Evolutionary conservation across 2,329 filamentous ascomycete species (phyloP).

Genomic region (Botrytis byssoidea): DNA sequence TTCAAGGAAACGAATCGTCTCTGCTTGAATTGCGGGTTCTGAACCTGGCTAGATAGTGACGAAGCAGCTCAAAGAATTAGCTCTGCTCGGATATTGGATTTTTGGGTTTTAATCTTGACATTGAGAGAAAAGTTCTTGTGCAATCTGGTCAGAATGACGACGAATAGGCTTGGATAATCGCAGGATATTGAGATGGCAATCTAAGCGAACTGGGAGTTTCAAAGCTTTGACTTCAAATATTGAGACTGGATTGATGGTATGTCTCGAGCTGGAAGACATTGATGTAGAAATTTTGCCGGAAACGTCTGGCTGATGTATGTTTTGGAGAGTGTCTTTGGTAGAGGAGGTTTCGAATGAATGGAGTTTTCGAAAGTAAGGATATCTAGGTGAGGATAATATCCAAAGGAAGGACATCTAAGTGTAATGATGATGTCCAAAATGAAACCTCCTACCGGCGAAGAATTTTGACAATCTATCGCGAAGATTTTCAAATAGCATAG

Average conservation of each 20-base stretch:
- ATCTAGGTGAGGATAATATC: background rate
- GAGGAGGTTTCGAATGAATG: background rate
- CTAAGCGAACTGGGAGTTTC: background rate
- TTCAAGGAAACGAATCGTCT: too few species aligned
- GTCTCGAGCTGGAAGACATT: background rate
- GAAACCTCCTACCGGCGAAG: background rate
- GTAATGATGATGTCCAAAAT: background rate
- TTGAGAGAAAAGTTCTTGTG: background rate
- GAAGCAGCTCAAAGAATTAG: too few species aligned
- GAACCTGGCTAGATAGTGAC: too few species aligned
- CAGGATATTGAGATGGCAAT: background rate
- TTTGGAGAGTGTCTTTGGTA: background rate
- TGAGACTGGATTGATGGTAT: background rate
- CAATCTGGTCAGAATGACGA: background rate
- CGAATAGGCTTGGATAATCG: background rate
- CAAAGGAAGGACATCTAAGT: background rate
- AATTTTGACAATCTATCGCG: background rate
- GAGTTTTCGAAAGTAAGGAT: background rate
- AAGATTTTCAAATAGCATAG: background rate
- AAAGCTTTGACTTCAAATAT: background rate
- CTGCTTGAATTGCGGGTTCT: too few species aligned
- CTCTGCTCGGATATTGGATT: too few species aligned
- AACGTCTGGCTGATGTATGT: background rate
- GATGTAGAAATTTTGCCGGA: accelerated
- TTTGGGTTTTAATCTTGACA: background rate